These are phyloP conservation scores for Yamadazyma diospyri DNA, from an alignment of 1,139 yeast genomes.

Conservation along the genomic window DNA sequence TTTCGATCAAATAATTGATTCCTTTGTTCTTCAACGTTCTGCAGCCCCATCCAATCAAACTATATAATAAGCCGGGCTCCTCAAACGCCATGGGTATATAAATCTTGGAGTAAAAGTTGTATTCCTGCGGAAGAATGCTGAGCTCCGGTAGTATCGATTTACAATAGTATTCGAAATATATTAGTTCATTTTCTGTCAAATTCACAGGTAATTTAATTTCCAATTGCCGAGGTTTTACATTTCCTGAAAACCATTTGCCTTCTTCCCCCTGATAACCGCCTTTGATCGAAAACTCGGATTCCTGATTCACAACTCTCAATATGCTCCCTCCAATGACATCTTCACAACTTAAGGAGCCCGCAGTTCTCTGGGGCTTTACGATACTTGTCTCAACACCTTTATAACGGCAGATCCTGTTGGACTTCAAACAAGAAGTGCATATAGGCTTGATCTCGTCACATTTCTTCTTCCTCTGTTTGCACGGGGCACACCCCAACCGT, in stretches of 20 bases:
- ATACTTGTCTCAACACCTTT: constrained; percentile 6
- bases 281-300: not conserved
- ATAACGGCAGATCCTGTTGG: constrained; percentile 11
- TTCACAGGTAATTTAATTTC: constrained; percentile 10
- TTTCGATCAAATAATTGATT: constrained; percentile 4
- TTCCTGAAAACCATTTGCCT: not conserved
- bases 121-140: constrained; percentile 27
- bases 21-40: constrained; percentile 7
- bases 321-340: constrained; percentile 3
- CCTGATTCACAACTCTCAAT: not conserved
- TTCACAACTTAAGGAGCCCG: not conserved
- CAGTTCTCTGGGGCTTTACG: not conserved
- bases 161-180: constrained; percentile 27
- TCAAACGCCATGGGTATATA: constrained; percentile 30
- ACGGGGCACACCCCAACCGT: constrained; percentile 16
- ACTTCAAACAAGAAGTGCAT: constrained; percentile 18
- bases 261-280: not conserved
- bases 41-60: constrained; percentile 24
- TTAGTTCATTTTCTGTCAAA: constrained; percentile 18
- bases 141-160: constrained; percentile 24
- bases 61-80: constrained; percentile 23
- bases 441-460: constrained; percentile 22
- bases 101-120: constrained; percentile 27
- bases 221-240: constrained; percentile 5
- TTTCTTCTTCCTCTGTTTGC: constrained; percentile 21